These are phyloP conservation scores for Alternaria sp. DNA, from an alignment of 2,329 filamentous ascomycete genomes.

Conservation along the genomic window DNA sequence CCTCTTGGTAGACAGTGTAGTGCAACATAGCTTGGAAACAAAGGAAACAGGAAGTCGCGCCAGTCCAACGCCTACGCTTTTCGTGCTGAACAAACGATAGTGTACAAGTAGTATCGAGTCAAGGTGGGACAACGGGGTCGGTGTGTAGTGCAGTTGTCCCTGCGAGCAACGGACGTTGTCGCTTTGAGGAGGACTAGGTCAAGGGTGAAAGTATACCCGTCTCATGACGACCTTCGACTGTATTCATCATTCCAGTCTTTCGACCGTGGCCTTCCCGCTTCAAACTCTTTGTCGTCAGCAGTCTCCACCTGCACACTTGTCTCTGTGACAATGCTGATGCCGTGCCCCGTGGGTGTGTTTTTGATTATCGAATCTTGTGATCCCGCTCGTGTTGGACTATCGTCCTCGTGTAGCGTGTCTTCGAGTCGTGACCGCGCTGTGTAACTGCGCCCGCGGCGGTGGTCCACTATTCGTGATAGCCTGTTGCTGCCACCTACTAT, in stretches of 20 bases:
- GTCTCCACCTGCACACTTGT: conserved; percentile 45
- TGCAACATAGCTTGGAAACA: neutral
- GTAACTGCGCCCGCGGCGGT: conserved; percentile 26
- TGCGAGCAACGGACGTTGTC: neutral
- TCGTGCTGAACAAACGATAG: neutral
- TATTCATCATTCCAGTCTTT: conserved; percentile 17
- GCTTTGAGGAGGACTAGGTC: neutral
- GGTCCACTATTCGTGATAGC: conserved; percentile 38
- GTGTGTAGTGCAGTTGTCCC: neutral
- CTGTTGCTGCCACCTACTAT: conserved; percentile 43
- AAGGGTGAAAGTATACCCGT: neutral
- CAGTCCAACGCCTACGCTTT: neutral
- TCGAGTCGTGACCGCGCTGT: conserved; percentile 16
- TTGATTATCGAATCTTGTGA: conserved; percentile 46
- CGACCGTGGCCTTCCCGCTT: conserved; percentile 1
- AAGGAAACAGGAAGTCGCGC: neutral
- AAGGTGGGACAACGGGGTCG: neutral
- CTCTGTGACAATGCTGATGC: conserved; percentile 39
- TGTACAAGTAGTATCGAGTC: neutral
- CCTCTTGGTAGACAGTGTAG: neutral
- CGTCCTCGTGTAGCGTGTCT: conserved; percentile 24
- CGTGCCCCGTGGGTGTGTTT: conserved; percentile 15
- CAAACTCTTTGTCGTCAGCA: conserved; percentile 16
- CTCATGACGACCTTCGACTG: neutral
- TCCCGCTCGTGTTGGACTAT: conserved; percentile 35